phyloP scores from a whole-genome alignment of 257 asterid species.

The Lycium ferocissimum region DNA sequence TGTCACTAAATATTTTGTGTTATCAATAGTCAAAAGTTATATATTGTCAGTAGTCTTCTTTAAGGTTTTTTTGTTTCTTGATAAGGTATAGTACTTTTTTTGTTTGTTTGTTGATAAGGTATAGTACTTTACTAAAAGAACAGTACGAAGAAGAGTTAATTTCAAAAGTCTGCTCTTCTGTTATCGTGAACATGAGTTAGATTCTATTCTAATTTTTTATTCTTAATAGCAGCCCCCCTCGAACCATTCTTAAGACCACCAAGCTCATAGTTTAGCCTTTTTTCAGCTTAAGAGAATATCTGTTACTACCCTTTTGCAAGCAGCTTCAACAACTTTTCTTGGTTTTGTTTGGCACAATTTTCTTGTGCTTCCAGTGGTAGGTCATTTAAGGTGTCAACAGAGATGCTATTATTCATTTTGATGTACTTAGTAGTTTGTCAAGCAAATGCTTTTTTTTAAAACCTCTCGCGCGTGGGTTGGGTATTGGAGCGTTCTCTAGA shows the following conservation, averaged over 20 bases:
- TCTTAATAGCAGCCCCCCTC: background rate
- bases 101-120: no score
- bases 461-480: background rate
- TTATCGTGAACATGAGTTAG: background rate
- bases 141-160: background rate
- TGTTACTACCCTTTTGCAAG: background rate
- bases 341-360: background rate
- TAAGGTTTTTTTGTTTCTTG: no score
- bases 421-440: background rate
- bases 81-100: no score
- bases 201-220: background rate
- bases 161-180: background rate
- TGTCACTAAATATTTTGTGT: background rate
- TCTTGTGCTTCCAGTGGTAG: background rate
- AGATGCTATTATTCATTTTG: background rate
- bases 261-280: background rate
- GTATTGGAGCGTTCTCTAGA: background rate
- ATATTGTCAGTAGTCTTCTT: no score
- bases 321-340: background rate
- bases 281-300: background rate
- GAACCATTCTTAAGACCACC: background rate
- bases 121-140: background rate
- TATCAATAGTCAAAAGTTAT: background rate
- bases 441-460: background rate
- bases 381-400: background rate